A percentile compares a stretch with the other conserved stretches of the same genome.
Conservation (phyloP, 148 eudicot species). For the Rhododendron henanense region DNA sequence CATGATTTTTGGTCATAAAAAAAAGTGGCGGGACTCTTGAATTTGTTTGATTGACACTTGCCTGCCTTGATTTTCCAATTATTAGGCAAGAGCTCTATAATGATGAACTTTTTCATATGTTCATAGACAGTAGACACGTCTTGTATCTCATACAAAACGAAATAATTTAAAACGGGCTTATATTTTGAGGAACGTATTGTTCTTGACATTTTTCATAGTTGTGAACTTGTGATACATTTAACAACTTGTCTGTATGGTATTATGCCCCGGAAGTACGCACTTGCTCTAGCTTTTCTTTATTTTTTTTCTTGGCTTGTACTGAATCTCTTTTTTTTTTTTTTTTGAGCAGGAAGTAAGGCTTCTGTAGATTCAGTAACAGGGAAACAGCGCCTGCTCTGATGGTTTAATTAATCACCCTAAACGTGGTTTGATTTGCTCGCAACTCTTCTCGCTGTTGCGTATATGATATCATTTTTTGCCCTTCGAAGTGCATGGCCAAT, state of each 20-base stretch:
- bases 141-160: background rate
- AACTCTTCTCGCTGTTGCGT: background rate
- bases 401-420: background rate
- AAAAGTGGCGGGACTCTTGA: background rate
- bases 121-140: background rate
- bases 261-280: background rate
- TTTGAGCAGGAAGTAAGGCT: conserved; percentile 36
- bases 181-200: background rate
- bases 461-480: background rate
- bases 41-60: background rate
- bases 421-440: background rate
- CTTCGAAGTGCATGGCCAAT: background rate
- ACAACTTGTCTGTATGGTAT: background rate
- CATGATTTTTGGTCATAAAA: background rate
- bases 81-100: background rate
- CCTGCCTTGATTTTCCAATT: background rate
- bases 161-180: background rate
- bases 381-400: conserved; percentile 40
- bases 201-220: background rate
- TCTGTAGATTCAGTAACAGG: conserved; percentile 54
- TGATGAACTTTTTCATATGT: background rate
- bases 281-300: background rate
- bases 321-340: background rate
- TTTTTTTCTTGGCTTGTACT: background rate
- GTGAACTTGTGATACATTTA: background rate